Percentiles rank a stretch among this genome's conserved stretches.
Conservation (phyloP, 2,329 filamentous ascomycete genomes). For the Aspergillus pseudotamarii region DNA sequence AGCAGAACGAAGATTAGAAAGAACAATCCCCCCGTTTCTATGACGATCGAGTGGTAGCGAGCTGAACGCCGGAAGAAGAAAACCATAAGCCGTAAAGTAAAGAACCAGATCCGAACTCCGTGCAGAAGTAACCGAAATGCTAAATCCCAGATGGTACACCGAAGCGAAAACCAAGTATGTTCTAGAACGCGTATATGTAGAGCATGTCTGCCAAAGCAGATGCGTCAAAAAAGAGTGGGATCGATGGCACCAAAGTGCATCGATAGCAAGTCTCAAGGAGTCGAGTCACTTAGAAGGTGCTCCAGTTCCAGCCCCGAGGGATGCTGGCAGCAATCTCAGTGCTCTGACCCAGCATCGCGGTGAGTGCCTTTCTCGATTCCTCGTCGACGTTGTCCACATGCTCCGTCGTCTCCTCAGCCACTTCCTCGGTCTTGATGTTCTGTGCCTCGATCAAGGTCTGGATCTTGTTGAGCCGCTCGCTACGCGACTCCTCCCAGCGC, state of each 20-base stretch:
- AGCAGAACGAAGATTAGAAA: constrained; percentile 22
- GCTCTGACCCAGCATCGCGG: constrained; percentile 30
- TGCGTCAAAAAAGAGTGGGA: not conserved
- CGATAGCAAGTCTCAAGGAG: not conserved
- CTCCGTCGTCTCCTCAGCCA: constrained; percentile 24
- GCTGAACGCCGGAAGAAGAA: constrained; percentile 10
- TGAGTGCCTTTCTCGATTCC: constrained; percentile 23
- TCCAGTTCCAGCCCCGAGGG: constrained; percentile 64
- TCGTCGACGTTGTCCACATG: constrained; percentile 28
- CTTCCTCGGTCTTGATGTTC: constrained; percentile 26
- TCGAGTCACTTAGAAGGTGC: constrained; percentile 55
- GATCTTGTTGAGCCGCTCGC: constrained; percentile 56
- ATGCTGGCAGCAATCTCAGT: constrained; percentile 57
- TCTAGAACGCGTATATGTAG: constrained; percentile 19
- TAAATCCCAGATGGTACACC: constrained; percentile 8
- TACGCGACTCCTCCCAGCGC: constrained; percentile 56
- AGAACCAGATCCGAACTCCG: not conserved
- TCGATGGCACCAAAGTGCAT: constrained; percentile 1
- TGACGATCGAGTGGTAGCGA: constrained; percentile 16
- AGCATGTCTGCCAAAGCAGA: not conserved
- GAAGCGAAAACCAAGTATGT: constrained; percentile 16
- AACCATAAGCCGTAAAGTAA: constrained; percentile 8
- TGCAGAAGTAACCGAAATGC: constrained; percentile 10
- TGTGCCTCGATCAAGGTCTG: constrained; percentile 38
- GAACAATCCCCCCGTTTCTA: constrained; percentile 21